Base-by-base conservation (phyloP, 176 grass and related monocot species). In the Paspalum notatum region DNA sequence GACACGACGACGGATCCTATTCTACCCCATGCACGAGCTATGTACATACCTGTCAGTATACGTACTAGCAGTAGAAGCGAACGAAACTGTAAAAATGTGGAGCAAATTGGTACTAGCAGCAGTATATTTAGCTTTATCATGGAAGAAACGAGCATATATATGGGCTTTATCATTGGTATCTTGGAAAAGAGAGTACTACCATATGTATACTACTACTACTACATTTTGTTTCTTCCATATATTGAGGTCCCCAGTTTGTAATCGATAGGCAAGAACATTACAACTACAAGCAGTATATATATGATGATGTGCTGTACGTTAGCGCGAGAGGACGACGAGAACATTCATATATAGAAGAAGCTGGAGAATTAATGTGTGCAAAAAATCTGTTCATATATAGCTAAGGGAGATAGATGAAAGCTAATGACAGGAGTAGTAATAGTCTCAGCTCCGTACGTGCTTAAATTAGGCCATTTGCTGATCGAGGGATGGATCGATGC, bases 11-110 rank as follows among this genome's bases (percentile, higher is more conserved):
- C n/a, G n/a, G n/a, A 17, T 16, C 7, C 32, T 32, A 3, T 27
- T 52, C 54, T 75, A 75, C 42, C 70, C 12, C 87, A 89, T 89
- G 76, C 82, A 85, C 64, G 82, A 26, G 53, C 39, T 59, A 57
- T n/a, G n/a, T n/a, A 11, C 32, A 27, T 37, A 17, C 21, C 6
- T 21, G 68, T 22, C 13, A 60, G 57, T 27, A 15, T 15, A 4
- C 17, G 62, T 11, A 5, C 11, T 15, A 73, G 22, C 42, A 8
- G 27, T 60, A 77, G 9, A 70, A 32, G 85, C 64, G n/a, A 50
- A 80, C 72, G 49, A 57, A 66, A 83, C 65, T 72, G 79, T 55
- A 70, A 77, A 87, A 67, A 77, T 70, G 43, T 20, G 52, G 11
- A 5, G 57, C 4, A 16, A 51, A 20, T 47, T 12, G 27, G n/a